phyloP scores from a whole-genome alignment of 306 rosid species.

The Glycine soja region DNA sequence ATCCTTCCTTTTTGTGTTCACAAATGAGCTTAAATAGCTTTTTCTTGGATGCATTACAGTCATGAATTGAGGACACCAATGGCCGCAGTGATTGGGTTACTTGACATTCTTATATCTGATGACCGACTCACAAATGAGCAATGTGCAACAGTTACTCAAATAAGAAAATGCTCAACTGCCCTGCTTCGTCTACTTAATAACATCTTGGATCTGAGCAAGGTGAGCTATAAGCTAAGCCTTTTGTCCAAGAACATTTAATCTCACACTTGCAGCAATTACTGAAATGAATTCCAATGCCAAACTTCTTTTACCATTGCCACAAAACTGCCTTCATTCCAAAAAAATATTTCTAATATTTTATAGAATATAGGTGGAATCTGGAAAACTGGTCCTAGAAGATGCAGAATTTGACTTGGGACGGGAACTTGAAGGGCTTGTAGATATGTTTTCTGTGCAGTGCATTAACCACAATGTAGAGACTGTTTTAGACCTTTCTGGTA shows the following conservation, averaged over 20 bases:
- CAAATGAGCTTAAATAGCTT: constrained; percentile 34
- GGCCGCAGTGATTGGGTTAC: constrained; percentile 97
- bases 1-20: constrained; percentile 3
- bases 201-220: constrained; percentile 98
- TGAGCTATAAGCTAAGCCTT: constrained; percentile 44
- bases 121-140: constrained; percentile 93
- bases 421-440: constrained; percentile 98
- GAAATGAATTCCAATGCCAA: background rate
- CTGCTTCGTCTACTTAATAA: constrained; percentile 93
- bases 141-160: constrained; percentile 85
- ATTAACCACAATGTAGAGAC: constrained; percentile 92
- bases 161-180: constrained; percentile 95
- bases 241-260: background rate
- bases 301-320: background rate
- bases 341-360: constrained; percentile 26
- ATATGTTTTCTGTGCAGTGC: constrained; percentile 98
- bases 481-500: constrained; percentile 91
- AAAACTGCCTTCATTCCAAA: constrained; percentile 31
- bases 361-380: constrained; percentile 87
- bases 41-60: constrained; percentile 56
- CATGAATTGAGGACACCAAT: constrained; percentile 98
- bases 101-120: constrained; percentile 93
- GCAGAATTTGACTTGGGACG: constrained; percentile 91
- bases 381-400: constrained; percentile 92
- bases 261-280: constrained; percentile 8